Percentiles rank a stretch among this genome's conserved stretches.
These are phyloP conservation scores for Dictyostelium capitatum DNA, from an alignment of 78 protist species.

Conservation along the genomic window DNA sequence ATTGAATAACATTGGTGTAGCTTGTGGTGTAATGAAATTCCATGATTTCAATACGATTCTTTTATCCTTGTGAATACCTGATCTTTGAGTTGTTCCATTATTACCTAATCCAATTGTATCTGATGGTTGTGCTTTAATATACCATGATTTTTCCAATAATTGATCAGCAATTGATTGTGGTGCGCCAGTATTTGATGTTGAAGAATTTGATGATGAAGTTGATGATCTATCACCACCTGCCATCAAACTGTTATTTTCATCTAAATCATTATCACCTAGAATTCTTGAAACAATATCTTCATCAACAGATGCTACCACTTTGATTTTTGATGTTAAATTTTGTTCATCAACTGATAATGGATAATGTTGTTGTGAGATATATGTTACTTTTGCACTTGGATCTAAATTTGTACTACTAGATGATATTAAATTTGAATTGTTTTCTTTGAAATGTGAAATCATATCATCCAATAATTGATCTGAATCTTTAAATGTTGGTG, in stretches of 20 bases:
- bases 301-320: background rate
- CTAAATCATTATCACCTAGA: constrained; percentile 56
- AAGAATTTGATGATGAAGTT: background rate
- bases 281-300: constrained; percentile 47
- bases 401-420: background rate
- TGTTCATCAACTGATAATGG: constrained; percentile 65
- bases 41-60: constrained; percentile 58
- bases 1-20: constrained; percentile 55
- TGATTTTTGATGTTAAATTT: background rate
- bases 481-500: background rate
- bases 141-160: constrained; percentile 62
- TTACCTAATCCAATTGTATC: constrained; percentile 54
- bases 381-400: background rate
- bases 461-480: constrained; percentile 69
- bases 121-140: constrained; percentile 38
- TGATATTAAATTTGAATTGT: constrained; percentile 4
- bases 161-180: background rate
- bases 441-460: constrained; percentile 51
- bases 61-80: constrained; percentile 64
- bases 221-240: background rate
- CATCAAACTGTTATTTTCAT: background rate
- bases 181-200: background rate
- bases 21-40: constrained; percentile 72
- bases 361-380: constrained; percentile 50
- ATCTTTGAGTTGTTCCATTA: constrained; percentile 50